Percentiles rank a stretch among this genome's conserved stretches.
Evolutionary conservation across 805 yeast genomes (phyloP).

Genomic region (Pichia exigua): DNA sequence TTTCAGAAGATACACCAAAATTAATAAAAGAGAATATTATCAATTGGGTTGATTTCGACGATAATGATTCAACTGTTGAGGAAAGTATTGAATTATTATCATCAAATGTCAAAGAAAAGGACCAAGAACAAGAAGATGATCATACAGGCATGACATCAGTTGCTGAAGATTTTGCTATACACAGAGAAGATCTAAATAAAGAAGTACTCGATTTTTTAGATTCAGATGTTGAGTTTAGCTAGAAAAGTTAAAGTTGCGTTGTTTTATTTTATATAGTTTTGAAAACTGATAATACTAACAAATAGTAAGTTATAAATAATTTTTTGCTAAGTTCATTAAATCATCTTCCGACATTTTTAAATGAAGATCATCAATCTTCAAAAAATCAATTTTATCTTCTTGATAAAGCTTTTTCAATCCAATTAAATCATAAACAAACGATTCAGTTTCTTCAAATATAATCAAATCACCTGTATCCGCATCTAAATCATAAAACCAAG

Average conservation of each 20-base stretch:
- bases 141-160: not conserved
- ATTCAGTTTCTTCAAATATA: constrained; percentile 40
- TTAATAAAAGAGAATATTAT: not conserved
- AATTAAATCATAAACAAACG: constrained; percentile 47
- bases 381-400: constrained; percentile 38
- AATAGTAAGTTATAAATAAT: constrained; percentile 32
- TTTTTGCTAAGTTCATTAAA: constrained; percentile 34
- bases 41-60: not conserved
- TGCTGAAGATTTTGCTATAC: not conserved
- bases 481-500: constrained; percentile 56
- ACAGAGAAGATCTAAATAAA: not conserved
- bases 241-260: not conserved
- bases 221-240: constrained; percentile 22
- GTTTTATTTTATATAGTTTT: not conserved
- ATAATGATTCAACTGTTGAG: not conserved
- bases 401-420: constrained; percentile 48
- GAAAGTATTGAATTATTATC: not conserved
- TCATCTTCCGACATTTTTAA: constrained; percentile 55
- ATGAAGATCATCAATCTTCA: constrained; percentile 49
- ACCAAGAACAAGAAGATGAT: not conserved
- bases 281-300: not conserved
- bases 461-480: constrained; percentile 33
- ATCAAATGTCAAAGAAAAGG: not conserved
- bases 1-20: no score
- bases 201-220: constrained; percentile 18